A percentile compares a stretch with the other conserved stretches of the same genome.
These are phyloP conservation scores for Ceratobasidium sp. DNA, from an alignment of 1,284 basidiomycete species.

Conservation along the genomic window DNA sequence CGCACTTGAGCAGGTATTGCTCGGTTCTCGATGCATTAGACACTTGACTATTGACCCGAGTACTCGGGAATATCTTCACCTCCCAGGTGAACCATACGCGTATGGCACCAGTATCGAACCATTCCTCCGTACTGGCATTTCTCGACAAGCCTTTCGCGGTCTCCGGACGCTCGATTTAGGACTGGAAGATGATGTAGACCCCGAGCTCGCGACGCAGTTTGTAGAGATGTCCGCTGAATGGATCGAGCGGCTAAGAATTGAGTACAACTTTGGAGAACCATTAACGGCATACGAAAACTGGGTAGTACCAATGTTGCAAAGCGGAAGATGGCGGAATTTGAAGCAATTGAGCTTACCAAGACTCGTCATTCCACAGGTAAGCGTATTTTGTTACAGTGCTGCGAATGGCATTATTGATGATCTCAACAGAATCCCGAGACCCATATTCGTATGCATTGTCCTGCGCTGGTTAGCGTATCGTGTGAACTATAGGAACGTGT, in stretches of 20 bases:
- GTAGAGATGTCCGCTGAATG: constrained; percentile 1
- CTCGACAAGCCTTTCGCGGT: neutral
- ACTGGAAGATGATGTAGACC: neutral
- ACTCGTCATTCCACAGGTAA: constrained; percentile 1
- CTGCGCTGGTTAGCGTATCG: neutral
- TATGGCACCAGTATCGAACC: constrained; percentile 11
- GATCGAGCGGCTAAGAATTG: constrained; percentile 16
- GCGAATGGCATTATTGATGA: neutral
- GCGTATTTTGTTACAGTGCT: neutral
- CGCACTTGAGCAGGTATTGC: constrained; percentile 1
- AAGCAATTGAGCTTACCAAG: neutral
- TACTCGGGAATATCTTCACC: constrained; percentile 12
- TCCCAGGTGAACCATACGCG: constrained; percentile 16
- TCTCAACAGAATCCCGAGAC: neutral
- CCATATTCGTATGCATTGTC: neutral
- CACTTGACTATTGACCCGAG: neutral
- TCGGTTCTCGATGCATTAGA: constrained; percentile 13
- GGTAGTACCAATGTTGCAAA: constrained; percentile 19
- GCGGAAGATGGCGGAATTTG: constrained; percentile 4
- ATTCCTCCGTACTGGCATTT: constrained; percentile 8
- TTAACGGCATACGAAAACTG: constrained; percentile 4
- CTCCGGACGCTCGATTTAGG: constrained; percentile 17
- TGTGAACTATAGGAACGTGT: neutral
- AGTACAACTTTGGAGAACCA: constrained; percentile 23
- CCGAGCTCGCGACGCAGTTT: constrained; percentile 18